A percentile compares a stretch with the other conserved stretches of the same genome.
phyloP scores from a whole-genome alignment of 371 early-diverging fungal species.

The Funneliformis caledonium region DNA sequence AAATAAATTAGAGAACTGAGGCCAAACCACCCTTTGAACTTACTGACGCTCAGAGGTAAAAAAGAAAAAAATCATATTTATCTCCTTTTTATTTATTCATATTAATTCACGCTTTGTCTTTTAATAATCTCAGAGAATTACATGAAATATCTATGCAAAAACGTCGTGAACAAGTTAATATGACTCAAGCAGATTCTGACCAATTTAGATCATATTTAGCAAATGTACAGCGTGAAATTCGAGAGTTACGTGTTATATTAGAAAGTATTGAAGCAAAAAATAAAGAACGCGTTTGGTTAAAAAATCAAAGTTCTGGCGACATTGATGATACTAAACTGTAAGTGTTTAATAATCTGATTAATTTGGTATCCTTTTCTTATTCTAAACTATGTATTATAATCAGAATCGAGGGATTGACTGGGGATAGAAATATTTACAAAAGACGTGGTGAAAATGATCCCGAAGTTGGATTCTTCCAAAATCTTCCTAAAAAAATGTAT shows the following conservation, averaged over 20 bases:
- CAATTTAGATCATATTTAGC: slow-evolving; percentile 63
- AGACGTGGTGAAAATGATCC: slow-evolving; percentile 80
- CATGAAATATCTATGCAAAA: slow-evolving; percentile 71
- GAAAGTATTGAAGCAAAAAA: slow-evolving; percentile 81
- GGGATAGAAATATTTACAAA: slow-evolving; percentile 81
- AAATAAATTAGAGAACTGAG: slow-evolving; percentile 35
- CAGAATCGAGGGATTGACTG: slow-evolving; percentile 77
- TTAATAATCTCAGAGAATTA: slow-evolving; percentile 59
- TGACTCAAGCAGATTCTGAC: slow-evolving; percentile 73
- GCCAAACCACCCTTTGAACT: slow-evolving; percentile 55
- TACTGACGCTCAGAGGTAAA: slow-evolving; percentile 62
- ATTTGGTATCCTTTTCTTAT: neutral
- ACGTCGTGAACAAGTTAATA: slow-evolving; percentile 65
- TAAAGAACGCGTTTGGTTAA: slow-evolving; percentile 85
- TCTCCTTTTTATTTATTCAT: slow-evolving; percentile 19
- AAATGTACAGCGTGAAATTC: slow-evolving; percentile 71
- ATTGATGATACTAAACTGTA: slow-evolving; percentile 83
- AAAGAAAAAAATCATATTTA: slow-evolving; percentile 14
- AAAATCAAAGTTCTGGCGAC: slow-evolving; percentile 82
- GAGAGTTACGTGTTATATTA: slow-evolving; percentile 77
- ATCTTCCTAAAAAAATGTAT: slow-evolving; percentile 78
- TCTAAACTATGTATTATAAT: neutral
- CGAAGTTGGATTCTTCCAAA: slow-evolving; percentile 66
- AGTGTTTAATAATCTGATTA: neutral
- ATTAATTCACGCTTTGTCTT: slow-evolving; percentile 21